Evolutionary conservation across 2,329 filamentous ascomycete genomes (phyloP), one percentile per base, ranked within the genome.

Genomic region (Fusarium equiseti): DNA sequence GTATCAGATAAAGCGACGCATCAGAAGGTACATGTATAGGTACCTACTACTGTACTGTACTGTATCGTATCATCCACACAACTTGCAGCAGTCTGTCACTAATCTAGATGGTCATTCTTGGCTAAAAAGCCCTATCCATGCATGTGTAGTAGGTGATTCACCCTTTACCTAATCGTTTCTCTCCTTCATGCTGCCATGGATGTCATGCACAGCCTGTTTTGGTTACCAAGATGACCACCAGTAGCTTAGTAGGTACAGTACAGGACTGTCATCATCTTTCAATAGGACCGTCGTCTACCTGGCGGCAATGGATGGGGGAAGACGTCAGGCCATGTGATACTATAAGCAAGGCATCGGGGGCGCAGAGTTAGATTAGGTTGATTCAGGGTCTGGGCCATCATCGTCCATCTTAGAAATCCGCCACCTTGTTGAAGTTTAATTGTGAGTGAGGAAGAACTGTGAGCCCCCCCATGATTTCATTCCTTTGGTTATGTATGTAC

Each of bases 371-470:
- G 51, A 61, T 52, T 46, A 49, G 22, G 35, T 45, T 54, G 24
- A 62, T 32, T 46, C 40, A 52, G 57, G 52, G 62, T 58, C 68
- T 68, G 50, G 54, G 63, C 63, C 54, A 40, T 26, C 20, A 55
- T 62, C 42, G 62, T 52, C 54, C 68, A 67, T 58, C 35, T 38
- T 38, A n/a, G 10, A 11, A n/a, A 38, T 38, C 61, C 73, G 66
- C 73, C 73, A 75, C 71, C 59, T 52, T 75, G 69, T 74, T 75
- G 60, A 50, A 58, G 29, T 32, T 52, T 66, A 52, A 51, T 26
- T 27, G 44, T 22, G 29, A 32, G 20, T 27, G 35, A 38, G 35
- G 35, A 38, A 38, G 35, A 38, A 38, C 10, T n/a, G 35, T 6
- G 40, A 40, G 20, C 20, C 51, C n/a, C n/a, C 32, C 46, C 42